A percentile compares a stretch with the other conserved stretches of the same genome.
Conservation (phyloP, 2,329 filamentous ascomycete species). For the Capronia coronata region DNA sequence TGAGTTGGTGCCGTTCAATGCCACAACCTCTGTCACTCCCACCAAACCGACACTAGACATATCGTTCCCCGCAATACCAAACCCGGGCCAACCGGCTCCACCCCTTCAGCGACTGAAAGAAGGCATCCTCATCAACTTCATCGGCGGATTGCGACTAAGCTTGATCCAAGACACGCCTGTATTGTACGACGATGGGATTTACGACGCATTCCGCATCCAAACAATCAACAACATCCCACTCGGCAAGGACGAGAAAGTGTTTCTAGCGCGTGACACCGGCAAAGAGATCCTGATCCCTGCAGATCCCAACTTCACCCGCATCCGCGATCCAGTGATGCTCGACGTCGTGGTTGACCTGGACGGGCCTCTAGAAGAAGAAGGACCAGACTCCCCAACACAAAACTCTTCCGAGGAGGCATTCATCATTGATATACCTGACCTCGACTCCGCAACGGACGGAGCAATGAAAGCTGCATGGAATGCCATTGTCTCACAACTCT, state of each 20-base stretch:
- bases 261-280: slow-evolving; percentile 68
- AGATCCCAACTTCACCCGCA: slow-evolving; percentile 76
- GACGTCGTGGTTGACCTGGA: slow-evolving; percentile 63
- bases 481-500: slow-evolving; percentile 28
- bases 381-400: background rate
- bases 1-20: slow-evolving; percentile 66
- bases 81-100: slow-evolving; percentile 42
- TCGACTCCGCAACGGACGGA: slow-evolving; percentile 10
- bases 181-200: slow-evolving; percentile 23
- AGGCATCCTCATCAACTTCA: slow-evolving; percentile 55
- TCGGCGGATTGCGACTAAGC: slow-evolving; percentile 52
- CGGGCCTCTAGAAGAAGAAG: slow-evolving; percentile 6
- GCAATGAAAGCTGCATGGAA: slow-evolving; percentile 28
- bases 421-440: slow-evolving; percentile 15
- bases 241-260: slow-evolving; percentile 80
- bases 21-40: slow-evolving; percentile 66
- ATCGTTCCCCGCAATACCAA: slow-evolving; percentile 55
- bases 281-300: slow-evolving; percentile 57
- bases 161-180: slow-evolving; percentile 44
- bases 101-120: slow-evolving; percentile 51
- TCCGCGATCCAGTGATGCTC: slow-evolving; percentile 65
- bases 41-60: slow-evolving; percentile 66
- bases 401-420: slow-evolving; percentile 13
- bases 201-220: slow-evolving; percentile 53
- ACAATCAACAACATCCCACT: slow-evolving; percentile 74